Evolutionary conservation across 495 filamentous ascomycete genomes (phyloP), one percentile per base, ranked within the genome.

Genomic region (Viridothelium virens): DNA sequence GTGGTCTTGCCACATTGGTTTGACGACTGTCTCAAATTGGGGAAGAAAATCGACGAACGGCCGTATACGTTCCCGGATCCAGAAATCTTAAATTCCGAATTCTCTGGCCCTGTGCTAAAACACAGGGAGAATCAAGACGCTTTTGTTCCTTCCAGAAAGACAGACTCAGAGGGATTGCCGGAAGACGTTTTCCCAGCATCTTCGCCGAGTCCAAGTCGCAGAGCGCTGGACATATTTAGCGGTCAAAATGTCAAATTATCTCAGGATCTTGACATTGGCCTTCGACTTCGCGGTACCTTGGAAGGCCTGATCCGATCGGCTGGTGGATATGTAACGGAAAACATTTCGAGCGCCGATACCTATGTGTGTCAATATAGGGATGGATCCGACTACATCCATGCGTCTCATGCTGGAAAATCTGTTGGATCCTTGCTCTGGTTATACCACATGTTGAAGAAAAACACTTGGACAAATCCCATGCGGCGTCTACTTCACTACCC

Each of bases 1-100:
- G 87, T 95, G 65, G 89, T 98, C n/a, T 80, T 97, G 62, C 95
- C 95, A 38, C 95, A 99, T 73, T 97, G 95, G 94, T 96, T 99
- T 71, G 94, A 97, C 69, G 93, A 96, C 72, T 99, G 94, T 74
- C 83, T 99, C 41, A 91, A 89, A 75, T 85, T 99, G 56, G 91
- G 92, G 46, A 88, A 87, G 70, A 84, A 89, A 61, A 96, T 99
- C 66, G 86, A 90, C 70, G 94, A 97, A 71, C 76, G 79, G 12
- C 94, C 95, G 12, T 99, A 99, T 74, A 80, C 82, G 31, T 85
- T 97, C 12, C 94, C 95, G 14, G 82, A 97, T 70, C 91, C 95
- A 0, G 90, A 92, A 68, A 89, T 94, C 25, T 66, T 75, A n/a
- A 66, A 69, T 18, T 31, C n/a, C 7, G 11, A 33, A 10, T 18